Base-by-base conservation (phyloP, 768 basidiomycete species). In the Calocera viscosa region DNA sequence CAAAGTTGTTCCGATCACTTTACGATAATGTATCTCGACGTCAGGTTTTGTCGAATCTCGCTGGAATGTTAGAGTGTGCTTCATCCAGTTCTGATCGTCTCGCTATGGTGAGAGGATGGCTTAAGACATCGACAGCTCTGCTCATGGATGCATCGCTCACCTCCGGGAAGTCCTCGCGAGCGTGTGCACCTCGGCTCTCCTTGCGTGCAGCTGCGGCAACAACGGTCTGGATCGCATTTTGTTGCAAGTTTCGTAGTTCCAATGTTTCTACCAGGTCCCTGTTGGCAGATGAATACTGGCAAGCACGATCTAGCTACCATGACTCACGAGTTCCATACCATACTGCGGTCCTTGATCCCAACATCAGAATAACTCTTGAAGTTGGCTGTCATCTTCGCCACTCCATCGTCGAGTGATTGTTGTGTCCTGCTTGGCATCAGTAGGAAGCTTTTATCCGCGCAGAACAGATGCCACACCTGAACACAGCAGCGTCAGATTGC, bases 241-340 rank as follows among this genome's bases (percentile, higher is more conserved):
- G 94, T 73, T 96, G 83, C 70, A 96, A 80, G 79, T 98, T 99
- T 76, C 94, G 89, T 41, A 98, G 87, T 76, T 99, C 96, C 66
- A 98, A 83, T 11, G 94, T 98, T 80, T 99, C 96, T 69, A 98
- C 83, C 67, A 99, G 87, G 76, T 99, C 96, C 71, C 92, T 94
- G 71, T 1, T 68, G 69, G 26, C 43, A n/a, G 64, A 41, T 60
- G 60, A 69, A 38, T 40, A 38, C 40, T 8, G 34, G 63, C 34
- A 68, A 64, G 34, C 19, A 7, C n/a, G 17, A 22, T 34, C 16
- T 11, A 22, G 11, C 14, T n/a, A 10, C 26, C 26, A 16, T 11
- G 74, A 78, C 91, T 69, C 73, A 95, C 94, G 92, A 91, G 80
- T 98, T 97, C 96, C 95, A 99, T 77, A 98, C 96, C 94, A 98